Evolutionary conservation across 169 alveolate genomes (phyloP).

Genomic region (Haemoproteus tartakovskyi): DNA sequence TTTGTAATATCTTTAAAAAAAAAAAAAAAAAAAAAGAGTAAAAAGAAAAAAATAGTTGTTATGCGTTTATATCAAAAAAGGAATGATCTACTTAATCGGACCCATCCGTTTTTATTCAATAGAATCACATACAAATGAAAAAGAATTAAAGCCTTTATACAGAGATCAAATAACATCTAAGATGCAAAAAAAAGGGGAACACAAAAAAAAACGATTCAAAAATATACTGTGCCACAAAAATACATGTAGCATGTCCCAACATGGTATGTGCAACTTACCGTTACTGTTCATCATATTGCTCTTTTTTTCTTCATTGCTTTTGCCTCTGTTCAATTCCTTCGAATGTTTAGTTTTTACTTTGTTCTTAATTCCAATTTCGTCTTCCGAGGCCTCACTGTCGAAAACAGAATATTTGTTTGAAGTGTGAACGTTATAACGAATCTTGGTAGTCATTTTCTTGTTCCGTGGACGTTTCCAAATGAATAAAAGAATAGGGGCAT

Average conservation of each 20-base stretch:
- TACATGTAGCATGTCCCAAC: too few relatives aligned
- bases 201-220: too few relatives aligned
- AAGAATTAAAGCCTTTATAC: too few relatives aligned
- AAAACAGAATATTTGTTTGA: slow-evolving; percentile 60
- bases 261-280: neutral
- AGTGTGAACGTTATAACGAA: slow-evolving; percentile 45
- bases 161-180: too few relatives aligned
- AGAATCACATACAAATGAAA: too few relatives aligned
- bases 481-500: too few relatives aligned
- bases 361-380: too few relatives aligned
- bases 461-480: too few relatives aligned
- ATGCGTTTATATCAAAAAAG: neutral
- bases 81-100: too few relatives aligned
- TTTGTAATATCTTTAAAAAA: neutral
- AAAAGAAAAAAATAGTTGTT: neutral
- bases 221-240: too few relatives aligned
- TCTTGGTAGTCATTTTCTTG: slow-evolving; percentile 47
- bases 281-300: neutral
- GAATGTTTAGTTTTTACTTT: slow-evolving; percentile 1
- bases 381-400: slow-evolving; percentile 36
- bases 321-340: neutral
- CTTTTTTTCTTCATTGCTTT: neutral
- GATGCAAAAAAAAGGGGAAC: too few relatives aligned
- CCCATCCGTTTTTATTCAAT: too few relatives aligned
- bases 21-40: neutral